Evolutionary conservation across 2,329 filamentous ascomycete species (phyloP).

Genomic region (Geosmithia flava): DNA sequence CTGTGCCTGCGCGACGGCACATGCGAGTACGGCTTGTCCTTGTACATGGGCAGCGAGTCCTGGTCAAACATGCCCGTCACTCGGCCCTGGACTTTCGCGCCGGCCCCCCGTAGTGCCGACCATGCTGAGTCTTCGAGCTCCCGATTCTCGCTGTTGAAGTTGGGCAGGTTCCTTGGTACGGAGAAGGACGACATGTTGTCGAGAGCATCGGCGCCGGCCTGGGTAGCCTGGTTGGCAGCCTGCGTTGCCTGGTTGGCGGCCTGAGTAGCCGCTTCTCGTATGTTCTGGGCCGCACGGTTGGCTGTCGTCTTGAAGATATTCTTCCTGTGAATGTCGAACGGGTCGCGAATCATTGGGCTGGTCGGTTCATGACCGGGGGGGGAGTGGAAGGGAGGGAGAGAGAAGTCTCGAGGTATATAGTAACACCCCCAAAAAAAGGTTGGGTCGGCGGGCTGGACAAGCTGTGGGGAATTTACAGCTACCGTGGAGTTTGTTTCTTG

Average conservation of each 20-base stretch:
- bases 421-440: no score
- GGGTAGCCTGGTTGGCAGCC: constrained; percentile 11
- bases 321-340: constrained; percentile 28
- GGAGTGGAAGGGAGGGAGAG: not conserved
- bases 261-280: constrained; percentile 22
- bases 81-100: constrained; percentile 41
- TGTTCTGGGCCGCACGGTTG: constrained; percentile 28
- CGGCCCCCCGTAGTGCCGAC: constrained; percentile 32
- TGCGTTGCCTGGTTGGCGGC: not conserved
- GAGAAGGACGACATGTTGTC: constrained; percentile 37
- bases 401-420: no score
- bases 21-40: constrained; percentile 88
- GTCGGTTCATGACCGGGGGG: constrained; percentile 1
- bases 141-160: constrained; percentile 53
- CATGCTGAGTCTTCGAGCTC: constrained; percentile 54
- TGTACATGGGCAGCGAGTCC: constrained; percentile 76
- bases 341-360: constrained; percentile 27
- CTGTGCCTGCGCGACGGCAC: constrained; percentile 45
- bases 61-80: constrained; percentile 53
- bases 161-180: constrained; percentile 57
- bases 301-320: constrained; percentile 36
- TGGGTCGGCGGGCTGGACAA: no score
- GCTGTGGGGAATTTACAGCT: no score
- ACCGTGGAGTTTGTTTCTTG: no score
- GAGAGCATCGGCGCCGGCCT: constrained; percentile 28